Evolutionary conservation across 495 filamentous ascomycete genomes (phyloP).

Genomic region (Trichoderma asperelloides): DNA sequence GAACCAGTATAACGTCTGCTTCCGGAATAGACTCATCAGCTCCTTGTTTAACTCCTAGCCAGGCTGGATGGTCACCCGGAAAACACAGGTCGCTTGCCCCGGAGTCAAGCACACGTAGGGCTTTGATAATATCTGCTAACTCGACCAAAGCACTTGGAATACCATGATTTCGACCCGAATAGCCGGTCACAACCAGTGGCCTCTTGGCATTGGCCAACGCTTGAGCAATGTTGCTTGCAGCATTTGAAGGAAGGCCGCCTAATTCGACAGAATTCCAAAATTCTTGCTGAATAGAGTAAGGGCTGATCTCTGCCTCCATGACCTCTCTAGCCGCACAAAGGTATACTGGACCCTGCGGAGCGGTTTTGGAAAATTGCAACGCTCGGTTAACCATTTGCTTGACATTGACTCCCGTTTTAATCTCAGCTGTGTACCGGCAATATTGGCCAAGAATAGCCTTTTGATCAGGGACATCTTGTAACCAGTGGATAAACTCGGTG

Average conservation of each 20-base stretch:
- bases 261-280: conserved; percentile 70
- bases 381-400: conserved; percentile 95
- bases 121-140: conserved; percentile 68
- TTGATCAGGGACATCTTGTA: conserved; percentile 93
- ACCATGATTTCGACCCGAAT: conserved; percentile 64
- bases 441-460: conserved; percentile 88
- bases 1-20: conserved; percentile 15
- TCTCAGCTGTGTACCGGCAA: conserved; percentile 80
- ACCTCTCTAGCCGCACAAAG: conserved; percentile 76
- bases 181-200: conserved; percentile 77
- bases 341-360: conserved; percentile 82
- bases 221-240: conserved; percentile 57
- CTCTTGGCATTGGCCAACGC: conserved; percentile 63
- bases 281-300: conserved; percentile 61
- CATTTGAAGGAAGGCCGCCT: conserved; percentile 58
- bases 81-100: conserved; percentile 94
- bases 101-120: conserved; percentile 77
- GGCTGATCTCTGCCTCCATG: conserved; percentile 85
- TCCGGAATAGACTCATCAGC: conserved; percentile 10
- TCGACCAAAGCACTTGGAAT: conserved; percentile 63
- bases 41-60: conserved; percentile 70
- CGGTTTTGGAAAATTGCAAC: conserved; percentile 72
- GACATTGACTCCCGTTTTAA: conserved; percentile 86
- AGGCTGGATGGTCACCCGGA: conserved; percentile 63
- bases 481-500: conserved; percentile 97